Percentiles rank a stretch among this genome's conserved stretches.
Evolutionary conservation across 1,139 yeast species (phyloP).

Genomic region (Geotrichum restrictum): DNA sequence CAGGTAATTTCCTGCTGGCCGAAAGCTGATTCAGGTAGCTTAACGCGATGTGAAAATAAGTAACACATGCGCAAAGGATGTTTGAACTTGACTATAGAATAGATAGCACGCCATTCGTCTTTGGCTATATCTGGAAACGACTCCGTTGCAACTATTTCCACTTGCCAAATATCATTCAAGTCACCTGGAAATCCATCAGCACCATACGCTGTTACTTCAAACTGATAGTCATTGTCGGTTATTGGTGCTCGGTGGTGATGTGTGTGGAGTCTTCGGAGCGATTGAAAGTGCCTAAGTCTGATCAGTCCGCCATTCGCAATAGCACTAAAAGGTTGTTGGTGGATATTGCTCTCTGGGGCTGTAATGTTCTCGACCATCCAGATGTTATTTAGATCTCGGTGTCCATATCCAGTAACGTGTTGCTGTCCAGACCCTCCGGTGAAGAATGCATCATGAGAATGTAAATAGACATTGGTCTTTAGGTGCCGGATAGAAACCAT

Average conservation of each 20-base stretch:
- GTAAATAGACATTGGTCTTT: conserved; percentile 61
- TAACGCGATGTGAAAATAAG: conserved; percentile 57
- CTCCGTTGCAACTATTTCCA: conserved; percentile 26
- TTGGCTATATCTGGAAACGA: conserved; percentile 38
- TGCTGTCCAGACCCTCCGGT: conserved; percentile 57
- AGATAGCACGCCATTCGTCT: conserved; percentile 49
- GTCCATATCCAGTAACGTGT: conserved; percentile 61
- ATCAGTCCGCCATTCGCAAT: conserved; percentile 51
- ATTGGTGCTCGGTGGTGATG: conserved; percentile 62
- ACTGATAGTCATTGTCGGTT: conserved; percentile 74
- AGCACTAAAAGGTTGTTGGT: conserved; percentile 31
- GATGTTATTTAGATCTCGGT: conserved; percentile 53
- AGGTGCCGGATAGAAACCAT: conserved; percentile 62
- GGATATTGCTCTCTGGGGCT: conserved; percentile 14
- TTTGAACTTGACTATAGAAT: conserved; percentile 54
- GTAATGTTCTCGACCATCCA: conserved; percentile 56
- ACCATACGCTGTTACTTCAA: conserved; percentile 66
- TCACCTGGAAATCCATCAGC: conserved; percentile 40
- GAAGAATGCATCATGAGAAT: conserved; percentile 58
- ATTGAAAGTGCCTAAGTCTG: conserved; percentile 57
- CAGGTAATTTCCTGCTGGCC: conserved; percentile 75
- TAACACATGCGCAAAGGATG: conserved; percentile 61
- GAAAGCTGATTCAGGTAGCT: conserved; percentile 66
- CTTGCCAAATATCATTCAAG: conserved; percentile 33
- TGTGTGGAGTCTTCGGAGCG: conserved; percentile 59